Conservation (phyloP, 805 yeast genomes). For the Zygotorulaspora florentina region DNA sequence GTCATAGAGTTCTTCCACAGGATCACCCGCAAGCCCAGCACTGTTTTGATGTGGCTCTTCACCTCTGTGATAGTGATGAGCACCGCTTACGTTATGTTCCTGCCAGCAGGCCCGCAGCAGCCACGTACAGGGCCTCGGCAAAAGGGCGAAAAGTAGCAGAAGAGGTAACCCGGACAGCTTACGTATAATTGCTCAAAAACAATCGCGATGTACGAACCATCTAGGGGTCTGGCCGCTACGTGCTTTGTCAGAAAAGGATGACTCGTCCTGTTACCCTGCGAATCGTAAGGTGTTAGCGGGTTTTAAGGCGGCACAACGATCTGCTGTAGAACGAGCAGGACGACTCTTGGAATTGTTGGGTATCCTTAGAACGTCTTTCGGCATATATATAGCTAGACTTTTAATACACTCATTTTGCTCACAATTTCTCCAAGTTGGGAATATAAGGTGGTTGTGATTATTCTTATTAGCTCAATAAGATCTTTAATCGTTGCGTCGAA, state of each 20-base stretch:
- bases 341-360: too few species aligned
- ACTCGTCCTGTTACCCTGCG: too few species aligned
- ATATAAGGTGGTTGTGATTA: not conserved
- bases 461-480: not conserved
- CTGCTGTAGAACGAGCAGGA: too few species aligned
- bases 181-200: too few species aligned
- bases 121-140: not conserved
- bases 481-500: not conserved
- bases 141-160: not conserved
- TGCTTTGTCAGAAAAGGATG: too few species aligned
- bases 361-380: too few species aligned
- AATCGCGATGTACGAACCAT: too few species aligned
- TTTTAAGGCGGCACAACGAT: too few species aligned
- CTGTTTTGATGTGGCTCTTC: constrained; percentile 32
- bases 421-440: not conserved
- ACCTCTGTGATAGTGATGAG: constrained; percentile 29
- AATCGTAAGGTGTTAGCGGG: too few species aligned
- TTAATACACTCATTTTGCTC: not conserved
- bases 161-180: too few species aligned
- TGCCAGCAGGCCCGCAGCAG: constrained; percentile 5
- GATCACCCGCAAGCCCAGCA: constrained; percentile 24
- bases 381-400: not conserved
- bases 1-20: constrained; percentile 27
- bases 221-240: too few species aligned
- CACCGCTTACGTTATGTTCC: constrained; percentile 23